A percentile compares a stretch with the other conserved stretches of the same genome.
Conservation (phyloP, 2,329 filamentous ascomycete species). For the Epichloe brachyelytri region DNA sequence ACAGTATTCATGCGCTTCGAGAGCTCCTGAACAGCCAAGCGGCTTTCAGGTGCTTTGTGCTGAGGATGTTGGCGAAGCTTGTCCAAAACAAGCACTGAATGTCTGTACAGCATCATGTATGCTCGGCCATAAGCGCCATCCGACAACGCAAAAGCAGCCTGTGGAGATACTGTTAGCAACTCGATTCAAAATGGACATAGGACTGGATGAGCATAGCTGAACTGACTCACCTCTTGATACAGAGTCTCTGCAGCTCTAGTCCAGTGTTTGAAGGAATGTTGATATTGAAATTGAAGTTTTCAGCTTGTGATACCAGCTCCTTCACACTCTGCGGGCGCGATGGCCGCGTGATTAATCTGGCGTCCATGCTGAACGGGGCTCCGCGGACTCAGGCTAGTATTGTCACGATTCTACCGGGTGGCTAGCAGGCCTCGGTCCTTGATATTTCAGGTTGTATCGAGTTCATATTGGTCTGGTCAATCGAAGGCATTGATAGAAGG, state of each 20-base stretch:
- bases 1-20: slow-evolving; percentile 41
- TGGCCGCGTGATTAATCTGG: slow-evolving; percentile 18
- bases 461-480: slow-evolving; percentile 1
- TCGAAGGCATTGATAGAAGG: not conserved
- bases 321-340: slow-evolving; percentile 53
- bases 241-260: slow-evolving; percentile 67
- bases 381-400: not conserved
- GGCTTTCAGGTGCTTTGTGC: slow-evolving; percentile 51
- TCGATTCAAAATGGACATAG: not conserved
- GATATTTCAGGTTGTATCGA: not conserved
- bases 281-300: slow-evolving; percentile 69
- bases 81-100: slow-evolving; percentile 71
- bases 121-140: slow-evolving; percentile 81
- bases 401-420: not conserved
- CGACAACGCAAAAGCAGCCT: slow-evolving; percentile 75
- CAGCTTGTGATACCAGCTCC: slow-evolving; percentile 63
- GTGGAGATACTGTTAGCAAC: not conserved
- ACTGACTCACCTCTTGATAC: slow-evolving; percentile 58
- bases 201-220: not conserved
- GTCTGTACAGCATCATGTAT: slow-evolving; percentile 82
- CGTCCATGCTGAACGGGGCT: slow-evolving; percentile 14
- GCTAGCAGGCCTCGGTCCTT: not conserved
- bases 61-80: slow-evolving; percentile 67
- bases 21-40: slow-evolving; percentile 44
- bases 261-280: slow-evolving; percentile 68